Conservation (phyloP, 192 early-diverging fungal genomes). For the Coemansia sp. region DNA sequence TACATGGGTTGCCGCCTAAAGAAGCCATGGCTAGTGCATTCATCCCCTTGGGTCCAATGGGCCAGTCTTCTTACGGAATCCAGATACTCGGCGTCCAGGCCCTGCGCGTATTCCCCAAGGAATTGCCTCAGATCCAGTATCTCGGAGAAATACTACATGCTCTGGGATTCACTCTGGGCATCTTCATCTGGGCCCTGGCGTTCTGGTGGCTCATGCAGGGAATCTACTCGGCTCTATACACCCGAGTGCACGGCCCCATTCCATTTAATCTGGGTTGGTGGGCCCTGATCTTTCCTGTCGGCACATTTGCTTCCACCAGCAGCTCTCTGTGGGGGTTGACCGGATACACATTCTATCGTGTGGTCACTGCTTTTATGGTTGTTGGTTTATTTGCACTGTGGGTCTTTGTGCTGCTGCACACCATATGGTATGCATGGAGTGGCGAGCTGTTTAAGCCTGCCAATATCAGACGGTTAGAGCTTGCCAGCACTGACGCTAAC, state of each 20-base stretch:
- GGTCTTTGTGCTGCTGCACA: conserved; percentile 17
- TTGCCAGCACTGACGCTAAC: not conserved
- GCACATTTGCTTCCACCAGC: conserved; percentile 36
- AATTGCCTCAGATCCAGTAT: conserved; percentile 19
- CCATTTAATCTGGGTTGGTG: conserved; percentile 59
- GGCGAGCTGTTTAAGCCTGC: conserved; percentile 42
- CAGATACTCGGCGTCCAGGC: conserved; percentile 44
- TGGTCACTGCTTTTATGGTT: conserved; percentile 33
- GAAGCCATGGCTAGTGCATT: conserved; percentile 52
- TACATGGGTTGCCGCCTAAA: conserved; percentile 51
- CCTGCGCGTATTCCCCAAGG: conserved; percentile 23
- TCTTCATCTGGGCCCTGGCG: conserved; percentile 49
- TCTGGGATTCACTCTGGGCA: conserved; percentile 28
- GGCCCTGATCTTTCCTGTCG: conserved; percentile 56
- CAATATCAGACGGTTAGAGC: conserved; percentile 8
- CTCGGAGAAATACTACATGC: conserved; percentile 28
- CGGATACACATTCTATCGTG: conserved; percentile 31
- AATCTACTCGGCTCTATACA: conserved; percentile 31
- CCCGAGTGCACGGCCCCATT: conserved; percentile 19
- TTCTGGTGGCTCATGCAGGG: conserved; percentile 52
- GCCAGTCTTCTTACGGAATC: conserved; percentile 52
- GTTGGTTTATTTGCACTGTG: conserved; percentile 33
- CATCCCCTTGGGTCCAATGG: conserved; percentile 53
- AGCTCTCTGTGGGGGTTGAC: conserved; percentile 16
- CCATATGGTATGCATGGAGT: conserved; percentile 40